A percentile compares a stretch with the other conserved stretches of the same genome.
Evolutionary conservation across 73 alveolate species (phyloP).

Genomic region (Symbiodinium pilosum): DNA sequence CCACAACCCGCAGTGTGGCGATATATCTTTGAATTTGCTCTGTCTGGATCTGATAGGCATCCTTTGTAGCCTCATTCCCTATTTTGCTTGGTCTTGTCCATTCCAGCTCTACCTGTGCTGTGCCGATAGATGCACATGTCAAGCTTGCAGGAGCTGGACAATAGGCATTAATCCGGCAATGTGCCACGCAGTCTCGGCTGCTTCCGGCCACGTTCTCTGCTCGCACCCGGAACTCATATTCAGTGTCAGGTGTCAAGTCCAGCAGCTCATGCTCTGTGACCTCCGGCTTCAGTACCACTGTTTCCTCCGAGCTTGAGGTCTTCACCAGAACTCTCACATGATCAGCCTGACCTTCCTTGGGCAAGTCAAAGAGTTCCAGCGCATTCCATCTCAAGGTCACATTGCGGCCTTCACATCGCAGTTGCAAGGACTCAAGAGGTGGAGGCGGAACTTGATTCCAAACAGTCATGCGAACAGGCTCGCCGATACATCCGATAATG

Average conservation of each 20-base stretch:
- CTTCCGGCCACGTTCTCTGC: constrained; percentile 90
- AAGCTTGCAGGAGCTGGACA: constrained; percentile 45
- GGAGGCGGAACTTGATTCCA: constrained; percentile 89
- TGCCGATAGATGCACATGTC: constrained; percentile 17
- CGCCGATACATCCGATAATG: constrained; percentile 86
- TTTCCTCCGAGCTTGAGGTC: constrained; percentile 51
- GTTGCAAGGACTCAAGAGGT: constrained; percentile 76
- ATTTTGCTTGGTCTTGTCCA: constrained; percentile 62
- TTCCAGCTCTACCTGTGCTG: constrained; percentile 75
- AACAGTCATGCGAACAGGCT: constrained; percentile 68
- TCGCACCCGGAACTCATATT: constrained; percentile 89
- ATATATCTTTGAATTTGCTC: constrained; percentile 55
- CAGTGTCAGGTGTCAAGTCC: constrained; percentile 60
- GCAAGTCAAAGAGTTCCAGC: constrained; percentile 46
- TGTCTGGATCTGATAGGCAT: constrained; percentile 15
- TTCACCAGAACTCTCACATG: constrained; percentile 59
- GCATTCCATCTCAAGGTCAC: constrained; percentile 85
- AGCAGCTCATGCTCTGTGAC: constrained; percentile 93
- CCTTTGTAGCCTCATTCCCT: constrained; percentile 77
- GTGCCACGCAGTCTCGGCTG: constrained; percentile 27
- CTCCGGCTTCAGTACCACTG: constrained; percentile 78
- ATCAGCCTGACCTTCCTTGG: constrained; percentile 54
- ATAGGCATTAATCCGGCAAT: constrained; percentile 76
- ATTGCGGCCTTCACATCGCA: constrained; percentile 79
- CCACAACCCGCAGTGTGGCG: constrained; percentile 78